A percentile compares a stretch with the other conserved stretches of the same genome.
These are phyloP conservation scores for Streptanthus diversifolius DNA, from an alignment of 345 rosid genomes.

Conservation along the genomic window DNA sequence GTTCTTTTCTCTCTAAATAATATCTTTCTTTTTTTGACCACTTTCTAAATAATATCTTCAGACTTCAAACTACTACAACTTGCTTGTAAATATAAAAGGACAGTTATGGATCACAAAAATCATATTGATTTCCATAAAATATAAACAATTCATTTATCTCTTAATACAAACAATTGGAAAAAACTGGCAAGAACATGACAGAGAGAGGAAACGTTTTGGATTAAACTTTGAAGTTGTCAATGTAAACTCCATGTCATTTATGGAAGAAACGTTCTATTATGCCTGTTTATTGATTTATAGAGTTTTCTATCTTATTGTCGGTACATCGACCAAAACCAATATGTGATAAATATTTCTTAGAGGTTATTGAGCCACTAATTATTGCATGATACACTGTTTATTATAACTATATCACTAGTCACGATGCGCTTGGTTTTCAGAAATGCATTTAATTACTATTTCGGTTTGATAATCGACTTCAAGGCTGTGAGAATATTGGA, in stretches of 20 bases:
- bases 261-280: background rate
- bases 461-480: background rate
- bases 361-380: background rate
- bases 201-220: constrained; percentile 11
- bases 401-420: background rate
- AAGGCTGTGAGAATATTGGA: background rate
- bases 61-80: constrained; percentile 6
- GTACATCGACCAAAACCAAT: background rate
- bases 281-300: background rate
- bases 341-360: background rate
- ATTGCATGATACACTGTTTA: background rate
- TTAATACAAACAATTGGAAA: background rate
- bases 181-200: constrained; percentile 17
- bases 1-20: background rate
- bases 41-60: background rate
- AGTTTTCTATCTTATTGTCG: background rate
- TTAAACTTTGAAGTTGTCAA: constrained; percentile 24
- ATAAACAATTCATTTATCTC: background rate
- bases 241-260: background rate
- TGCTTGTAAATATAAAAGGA: background rate
- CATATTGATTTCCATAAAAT: background rate
- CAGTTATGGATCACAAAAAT: background rate
- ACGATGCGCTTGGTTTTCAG: background rate
- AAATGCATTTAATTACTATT: background rate
- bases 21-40: background rate